Evolutionary conservation across 805 yeast genomes (phyloP).

Genomic region (Hanseniaspora osmophila): DNA sequence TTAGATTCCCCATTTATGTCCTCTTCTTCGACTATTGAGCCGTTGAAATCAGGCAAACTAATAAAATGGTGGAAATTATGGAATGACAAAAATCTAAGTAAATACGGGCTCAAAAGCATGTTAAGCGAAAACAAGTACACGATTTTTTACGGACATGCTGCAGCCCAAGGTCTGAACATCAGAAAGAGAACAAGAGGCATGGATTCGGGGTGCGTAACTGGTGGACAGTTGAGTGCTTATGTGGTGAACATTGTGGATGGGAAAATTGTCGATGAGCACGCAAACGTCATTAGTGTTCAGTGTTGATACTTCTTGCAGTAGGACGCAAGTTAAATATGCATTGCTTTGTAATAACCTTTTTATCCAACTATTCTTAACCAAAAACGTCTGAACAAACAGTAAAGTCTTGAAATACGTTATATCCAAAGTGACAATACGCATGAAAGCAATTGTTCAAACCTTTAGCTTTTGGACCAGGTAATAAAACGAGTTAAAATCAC

Average conservation of each 20-base stretch:
- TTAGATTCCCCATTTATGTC: too few relatives aligned
- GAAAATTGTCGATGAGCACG: neutral
- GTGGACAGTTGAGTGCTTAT: conserved; percentile 52
- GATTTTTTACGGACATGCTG: conserved; percentile 79
- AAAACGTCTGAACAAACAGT: too few relatives aligned
- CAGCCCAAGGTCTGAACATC: conserved; percentile 56
- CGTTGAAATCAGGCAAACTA: conserved; percentile 7
- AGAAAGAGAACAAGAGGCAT: conserved; percentile 61
- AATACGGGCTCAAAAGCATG: neutral
- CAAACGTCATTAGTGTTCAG: neutral
- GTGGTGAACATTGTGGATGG: conserved; percentile 5
- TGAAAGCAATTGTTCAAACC: too few relatives aligned
- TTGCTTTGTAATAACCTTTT: too few relatives aligned
- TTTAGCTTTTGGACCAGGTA: too few relatives aligned
- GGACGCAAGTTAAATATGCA: too few relatives aligned
- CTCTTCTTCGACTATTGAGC: too few relatives aligned
- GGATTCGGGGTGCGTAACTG: conserved; percentile 73
- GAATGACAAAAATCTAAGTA: conserved; percentile 21
- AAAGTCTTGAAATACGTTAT: too few relatives aligned
- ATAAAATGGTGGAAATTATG: conserved; percentile 48
- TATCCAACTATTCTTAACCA: too few relatives aligned
- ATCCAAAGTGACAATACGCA: too few relatives aligned
- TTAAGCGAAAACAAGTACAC: neutral
- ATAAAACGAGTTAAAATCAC: too few relatives aligned
- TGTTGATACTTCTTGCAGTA: neutral